Base-by-base conservation (phyloP, 2,329 filamentous ascomycete genomes). In the Tolypocladium inflatum region DNA sequence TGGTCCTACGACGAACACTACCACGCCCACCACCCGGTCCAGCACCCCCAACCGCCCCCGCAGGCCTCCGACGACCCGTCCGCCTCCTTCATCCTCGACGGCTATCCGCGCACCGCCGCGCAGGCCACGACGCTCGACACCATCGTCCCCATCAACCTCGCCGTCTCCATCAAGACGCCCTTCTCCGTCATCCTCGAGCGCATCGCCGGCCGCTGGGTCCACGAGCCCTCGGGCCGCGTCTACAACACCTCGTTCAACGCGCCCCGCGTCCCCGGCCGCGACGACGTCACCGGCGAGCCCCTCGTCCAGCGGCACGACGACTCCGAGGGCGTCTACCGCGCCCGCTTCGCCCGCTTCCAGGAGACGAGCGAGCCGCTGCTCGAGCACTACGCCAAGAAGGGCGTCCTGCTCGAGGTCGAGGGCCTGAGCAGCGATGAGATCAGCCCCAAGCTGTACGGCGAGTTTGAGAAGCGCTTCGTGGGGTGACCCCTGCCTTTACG, bases 241-340 rank as follows among this genome's bases (percentile, higher is more conserved):
- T 99, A 99, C 79, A 99, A 99, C 72, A 95, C 91, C 2, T 86
- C 86, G 0, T 99, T 96, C 78, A 91, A 97, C 69, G 82, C 89
- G 9, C 94, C 94, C 1, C 88, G 87, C 63, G 85, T 92, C 1
- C 74, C 84, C 0, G 93, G 94, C 33, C 83, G 80, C 64, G 94
- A 99, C 73, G 94, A 99, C 71, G 70, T 97, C 54, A 99, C 94
- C 0, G 94, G 94, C 19, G 94, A 99, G 70, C 78, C 81, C 26
- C 79, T 99, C 61, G 87, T 88, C 6, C 88, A 95, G 70, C 81
- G 94, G 57, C 79, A 87, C 9, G 94, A 99, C 68, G 94, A 99
- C 70, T 88, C 86, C 58, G 88, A 94, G 64, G 87, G 90, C 54
- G 89, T 93, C 19, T 99, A 95, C 83, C 86, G 86, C 65, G 80